Conservation (phyloP, 148 eudicot genomes). For the Cornus florida region DNA sequence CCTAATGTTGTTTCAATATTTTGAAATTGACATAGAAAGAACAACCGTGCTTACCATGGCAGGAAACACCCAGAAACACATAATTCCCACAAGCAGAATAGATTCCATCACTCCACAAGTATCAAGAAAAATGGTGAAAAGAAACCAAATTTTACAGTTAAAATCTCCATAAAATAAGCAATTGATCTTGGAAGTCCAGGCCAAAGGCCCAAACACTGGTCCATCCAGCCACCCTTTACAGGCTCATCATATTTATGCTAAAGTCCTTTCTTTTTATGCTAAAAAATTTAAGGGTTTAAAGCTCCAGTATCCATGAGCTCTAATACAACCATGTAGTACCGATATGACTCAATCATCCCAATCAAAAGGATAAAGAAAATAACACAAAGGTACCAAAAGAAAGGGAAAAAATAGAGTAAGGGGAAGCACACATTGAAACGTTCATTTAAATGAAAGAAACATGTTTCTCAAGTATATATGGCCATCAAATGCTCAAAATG, state of each 20-base stretch:
- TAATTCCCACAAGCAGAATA: neutral
- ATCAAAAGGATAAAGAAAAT: no score
- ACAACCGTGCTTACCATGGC: neutral
- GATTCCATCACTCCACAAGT: neutral
- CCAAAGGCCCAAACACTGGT: neutral
- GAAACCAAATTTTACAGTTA: neutral
- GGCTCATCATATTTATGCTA: neutral
- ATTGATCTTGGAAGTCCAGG: neutral
- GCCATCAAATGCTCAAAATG: neutral
- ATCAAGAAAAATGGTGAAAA: neutral
- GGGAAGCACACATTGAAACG: neutral
- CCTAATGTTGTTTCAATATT: neutral
- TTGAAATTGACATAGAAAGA: slow-evolving; percentile 1
- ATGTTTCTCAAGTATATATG: neutral
- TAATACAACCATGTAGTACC: neutral
- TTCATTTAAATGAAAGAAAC: no score
- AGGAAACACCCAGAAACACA: neutral
- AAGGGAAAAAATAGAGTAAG: neutral
- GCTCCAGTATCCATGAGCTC: neutral
- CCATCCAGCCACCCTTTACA: neutral
- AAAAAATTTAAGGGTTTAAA: neutral
- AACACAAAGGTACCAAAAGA: neutral
- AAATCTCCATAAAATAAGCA: neutral
- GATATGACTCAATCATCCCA: neutral
- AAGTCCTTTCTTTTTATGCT: neutral